phyloP scores from a whole-genome alignment of 371 early-diverging fungal species.

The Actinomortierella wolfii region DNA sequence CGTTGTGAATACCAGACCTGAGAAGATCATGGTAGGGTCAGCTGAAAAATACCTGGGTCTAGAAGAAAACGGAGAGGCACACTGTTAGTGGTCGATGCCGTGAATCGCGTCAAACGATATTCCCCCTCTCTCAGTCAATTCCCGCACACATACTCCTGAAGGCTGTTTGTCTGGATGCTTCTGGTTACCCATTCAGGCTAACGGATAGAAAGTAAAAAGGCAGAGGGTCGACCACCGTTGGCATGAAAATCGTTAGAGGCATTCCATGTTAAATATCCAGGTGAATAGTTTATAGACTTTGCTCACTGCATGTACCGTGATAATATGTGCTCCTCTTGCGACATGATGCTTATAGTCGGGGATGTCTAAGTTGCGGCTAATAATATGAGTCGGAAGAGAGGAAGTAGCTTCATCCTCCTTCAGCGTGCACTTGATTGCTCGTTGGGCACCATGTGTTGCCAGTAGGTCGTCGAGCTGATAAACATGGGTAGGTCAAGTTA shows the following conservation, averaged over 20 bases:
- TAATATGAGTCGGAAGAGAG: conserved; percentile 30
- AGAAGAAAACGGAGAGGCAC: neutral
- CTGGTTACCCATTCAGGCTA: conserved; percentile 50
- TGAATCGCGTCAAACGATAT: too few species aligned
- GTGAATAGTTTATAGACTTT: too few species aligned
- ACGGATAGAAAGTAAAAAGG: neutral
- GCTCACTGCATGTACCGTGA: conserved; percentile 28
- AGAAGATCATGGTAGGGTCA: conserved; percentile 58
- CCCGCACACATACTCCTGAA: conserved; percentile 47
- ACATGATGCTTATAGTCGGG: conserved; percentile 33
- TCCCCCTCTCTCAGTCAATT: neutral
- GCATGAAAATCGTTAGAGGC: too few species aligned
- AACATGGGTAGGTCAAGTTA: neutral
- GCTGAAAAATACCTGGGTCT: conserved; percentile 59
- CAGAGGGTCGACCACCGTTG: too few species aligned
- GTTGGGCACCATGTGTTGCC: conserved; percentile 19
- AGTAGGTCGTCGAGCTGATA: conserved; percentile 14
- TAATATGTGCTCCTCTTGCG: conserved; percentile 38
- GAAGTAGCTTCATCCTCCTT: neutral
- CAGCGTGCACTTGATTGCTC: neutral
- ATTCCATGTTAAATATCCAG: too few species aligned
- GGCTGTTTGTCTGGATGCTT: conserved; percentile 29
- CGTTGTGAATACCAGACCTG: conserved; percentile 58
- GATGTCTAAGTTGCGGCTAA: conserved; percentile 30
- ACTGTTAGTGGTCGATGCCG: too few species aligned